Percentiles rank a stretch among this genome's conserved stretches.
These are phyloP conservation scores for Saccharomycopsis oosterbeekiorum DNA, from an alignment of 805 yeast species.

Conservation along the genomic window DNA sequence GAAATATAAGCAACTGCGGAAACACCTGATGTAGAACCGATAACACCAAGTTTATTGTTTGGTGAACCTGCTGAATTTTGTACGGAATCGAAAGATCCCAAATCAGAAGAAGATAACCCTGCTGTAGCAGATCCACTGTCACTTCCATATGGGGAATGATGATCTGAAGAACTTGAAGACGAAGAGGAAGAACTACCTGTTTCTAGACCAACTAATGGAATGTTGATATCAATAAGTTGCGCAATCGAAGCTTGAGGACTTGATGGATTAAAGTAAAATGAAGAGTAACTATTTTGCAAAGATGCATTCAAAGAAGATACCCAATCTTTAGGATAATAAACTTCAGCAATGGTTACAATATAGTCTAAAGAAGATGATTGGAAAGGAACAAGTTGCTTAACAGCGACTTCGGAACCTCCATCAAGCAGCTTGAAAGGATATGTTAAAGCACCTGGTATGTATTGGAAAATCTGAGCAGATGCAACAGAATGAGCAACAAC, in stretches of 20 bases:
- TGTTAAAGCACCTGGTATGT: conserved; percentile 61
- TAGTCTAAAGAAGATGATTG: conserved; percentile 47
- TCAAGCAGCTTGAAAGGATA: conserved; percentile 41
- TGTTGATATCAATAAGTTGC: conserved; percentile 59
- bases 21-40: conserved; percentile 20
- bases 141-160: conserved; percentile 11
- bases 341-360: conserved; percentile 80
- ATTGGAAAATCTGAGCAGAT: conserved; percentile 78
- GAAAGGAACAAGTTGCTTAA: conserved; percentile 68
- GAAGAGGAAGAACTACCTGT: conserved; percentile 6
- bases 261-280: conserved; percentile 52
- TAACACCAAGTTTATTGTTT: conserved; percentile 35
- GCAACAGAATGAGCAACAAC: conserved; percentile 64
- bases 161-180: conserved; percentile 3
- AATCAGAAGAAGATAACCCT: conserved; percentile 19
- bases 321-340: conserved; percentile 58
- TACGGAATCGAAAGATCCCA: conserved; percentile 19
- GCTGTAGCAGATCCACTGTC: conserved; percentile 16
- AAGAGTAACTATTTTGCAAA: conserved; percentile 33
- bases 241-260: conserved; percentile 49
- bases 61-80: conserved; percentile 25
- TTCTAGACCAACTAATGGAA: conserved; percentile 43
- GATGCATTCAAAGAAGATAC: conserved; percentile 27
- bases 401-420: conserved; percentile 37
- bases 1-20: conserved; percentile 18